A percentile compares a stretch with the other conserved stretches of the same genome.
Evolutionary conservation across 1,139 yeast genomes (phyloP).

Genomic region (Suhomyces choctaworum): DNA sequence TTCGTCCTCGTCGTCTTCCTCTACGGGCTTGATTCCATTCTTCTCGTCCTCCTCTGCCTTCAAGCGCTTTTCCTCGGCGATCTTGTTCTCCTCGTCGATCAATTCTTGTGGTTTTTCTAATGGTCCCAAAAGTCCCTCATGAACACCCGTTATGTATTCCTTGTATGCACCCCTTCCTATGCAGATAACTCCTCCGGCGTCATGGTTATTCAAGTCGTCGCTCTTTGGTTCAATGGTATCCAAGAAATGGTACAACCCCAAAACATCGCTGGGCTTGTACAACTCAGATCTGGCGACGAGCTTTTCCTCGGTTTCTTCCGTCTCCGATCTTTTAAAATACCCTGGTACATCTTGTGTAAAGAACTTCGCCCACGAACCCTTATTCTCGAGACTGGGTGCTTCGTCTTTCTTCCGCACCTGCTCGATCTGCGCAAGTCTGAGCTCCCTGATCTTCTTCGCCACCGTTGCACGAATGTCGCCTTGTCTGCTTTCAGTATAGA

Average conservation of each 20-base stretch:
- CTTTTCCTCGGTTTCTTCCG: conserved; percentile 23
- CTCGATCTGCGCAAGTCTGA: conserved; percentile 48
- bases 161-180: conserved; percentile 95
- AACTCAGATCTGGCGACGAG: conserved; percentile 37
- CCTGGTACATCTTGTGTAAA: conserved; percentile 16
- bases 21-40: conserved; percentile 16
- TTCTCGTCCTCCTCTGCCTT: conserved; percentile 17
- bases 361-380: conserved; percentile 18
- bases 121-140: conserved; percentile 95
- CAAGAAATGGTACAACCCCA: conserved; percentile 55
- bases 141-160: conserved; percentile 86
- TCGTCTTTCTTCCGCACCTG: conserved; percentile 12
- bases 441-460: conserved; percentile 76
- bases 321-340: conserved; percentile 10
- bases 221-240: conserved; percentile 36
- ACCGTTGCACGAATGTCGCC: conserved; percentile 84
- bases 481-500: conserved; percentile 74
- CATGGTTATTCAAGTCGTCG: conserved; percentile 52
- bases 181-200: conserved; percentile 85
- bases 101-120: conserved; percentile 58
- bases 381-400: conserved; percentile 6
- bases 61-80: conserved; percentile 20
- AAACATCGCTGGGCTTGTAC: conserved; percentile 52
- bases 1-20: conserved; percentile 20
- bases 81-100: conserved; percentile 31